Evolutionary conservation across 352 stramenopile genomes (phyloP).

Genomic region (Phytophthora capsici): DNA sequence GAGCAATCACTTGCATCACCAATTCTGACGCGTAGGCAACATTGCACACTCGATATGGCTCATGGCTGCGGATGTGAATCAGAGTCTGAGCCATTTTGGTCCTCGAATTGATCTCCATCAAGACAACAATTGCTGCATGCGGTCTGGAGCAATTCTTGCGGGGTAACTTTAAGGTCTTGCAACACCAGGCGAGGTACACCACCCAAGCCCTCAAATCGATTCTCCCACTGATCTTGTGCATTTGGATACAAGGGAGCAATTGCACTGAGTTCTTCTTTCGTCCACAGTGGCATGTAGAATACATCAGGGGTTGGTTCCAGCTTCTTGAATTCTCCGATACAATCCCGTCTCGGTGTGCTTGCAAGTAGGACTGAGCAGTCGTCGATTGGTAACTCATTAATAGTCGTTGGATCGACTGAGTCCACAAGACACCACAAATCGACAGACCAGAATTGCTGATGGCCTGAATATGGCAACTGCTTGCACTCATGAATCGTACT

Average conservation of each 20-base stretch:
- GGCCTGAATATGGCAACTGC: constrained; percentile 38
- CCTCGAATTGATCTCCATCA: constrained; percentile 34
- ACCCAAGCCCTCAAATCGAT: constrained; percentile 27
- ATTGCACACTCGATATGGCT: constrained; percentile 31
- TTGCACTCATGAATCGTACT: constrained; percentile 31
- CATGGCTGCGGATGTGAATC: constrained; percentile 46
- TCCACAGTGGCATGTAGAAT: neutral
- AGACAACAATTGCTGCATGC: constrained; percentile 32
- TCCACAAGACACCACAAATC: constrained; percentile 45
- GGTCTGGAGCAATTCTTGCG: constrained; percentile 19
- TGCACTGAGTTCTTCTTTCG: neutral
- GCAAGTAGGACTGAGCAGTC: neutral
- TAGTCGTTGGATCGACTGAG: constrained; percentile 25
- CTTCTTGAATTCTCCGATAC: neutral
- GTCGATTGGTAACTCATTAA: constrained; percentile 11
- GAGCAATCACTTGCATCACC: constrained; percentile 37
- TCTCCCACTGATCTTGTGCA: neutral
- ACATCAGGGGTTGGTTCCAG: neutral
- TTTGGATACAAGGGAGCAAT: neutral
- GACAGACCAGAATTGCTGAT: constrained; percentile 21
- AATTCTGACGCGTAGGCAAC: constrained; percentile 3
- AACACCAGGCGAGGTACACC: constrained; percentile 36
- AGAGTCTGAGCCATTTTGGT: constrained; percentile 26
- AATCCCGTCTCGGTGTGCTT: neutral
- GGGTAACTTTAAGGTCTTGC: constrained; percentile 30